Base-by-base conservation (phyloP, 2,329 filamentous ascomycete species). In the Fusarium sublunatum region DNA sequence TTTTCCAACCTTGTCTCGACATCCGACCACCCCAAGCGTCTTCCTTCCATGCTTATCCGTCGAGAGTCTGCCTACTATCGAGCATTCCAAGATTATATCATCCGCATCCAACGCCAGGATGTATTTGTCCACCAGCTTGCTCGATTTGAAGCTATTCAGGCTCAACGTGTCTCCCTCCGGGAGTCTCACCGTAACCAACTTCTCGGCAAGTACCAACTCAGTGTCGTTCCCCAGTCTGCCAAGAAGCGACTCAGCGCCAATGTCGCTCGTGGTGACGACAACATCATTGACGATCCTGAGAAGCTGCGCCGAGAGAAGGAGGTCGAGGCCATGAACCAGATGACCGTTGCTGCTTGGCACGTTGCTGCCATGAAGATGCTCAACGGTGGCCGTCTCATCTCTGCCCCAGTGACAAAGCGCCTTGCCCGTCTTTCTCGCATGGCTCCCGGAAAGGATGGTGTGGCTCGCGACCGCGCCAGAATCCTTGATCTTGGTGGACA, bases 401-500 rank as follows among this genome's bases (percentile, higher is more conserved):
- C 83, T 24, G 84, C 86, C 5, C 88, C 88, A 13, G 82, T 90
- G 39, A 83, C 86, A 51, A 88, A 88, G 75, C 83, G 84, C 19
- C 81, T 89, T 35, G 82, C 83, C 6, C 80, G 84, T 40, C 77
- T 85, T 26, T 86, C 83, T 24, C 79, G 79, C 59, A 79, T 83
- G 73, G 75, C 78, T 2, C 75, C 79, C 3, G 76, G 75, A n/a
- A 70, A 74, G 28, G 72, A 80, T 38, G 82, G 82, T 34, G 74
- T 77, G 15, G 73, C 77, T 47, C 79, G 80, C 57, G 79, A 85
- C 55, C 83, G 88, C 24, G 79, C 88, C 4, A 83, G 90, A 31
- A 89, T 97, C 54, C 85, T 98, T 25, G 94, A 98, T 73, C 87
- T 97, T 31, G 93, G 91, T 44, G 93, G 93, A 40, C 89, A 94